A percentile compares a stretch with the other conserved stretches of the same genome.
Evolutionary conservation across 2,329 filamentous ascomycete genomes (phyloP).

Genomic region (Colletotrichum musae): DNA sequence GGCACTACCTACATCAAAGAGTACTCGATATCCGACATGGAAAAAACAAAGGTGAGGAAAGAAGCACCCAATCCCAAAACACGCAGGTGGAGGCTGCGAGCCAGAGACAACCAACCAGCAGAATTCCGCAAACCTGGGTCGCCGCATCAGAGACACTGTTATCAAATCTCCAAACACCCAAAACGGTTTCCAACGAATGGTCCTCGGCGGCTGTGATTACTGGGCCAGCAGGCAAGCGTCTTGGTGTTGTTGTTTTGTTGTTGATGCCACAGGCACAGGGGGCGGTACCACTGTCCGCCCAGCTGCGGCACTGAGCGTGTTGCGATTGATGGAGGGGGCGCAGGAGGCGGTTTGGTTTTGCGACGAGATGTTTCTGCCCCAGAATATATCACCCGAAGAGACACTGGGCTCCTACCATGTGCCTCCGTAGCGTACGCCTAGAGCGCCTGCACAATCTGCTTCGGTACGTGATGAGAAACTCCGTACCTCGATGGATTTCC

Average conservation of each 20-base stretch:
- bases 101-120: background rate
- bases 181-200: background rate
- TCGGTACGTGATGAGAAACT: background rate
- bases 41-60: slow-evolving; percentile 6
- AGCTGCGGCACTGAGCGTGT: background rate
- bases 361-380: background rate
- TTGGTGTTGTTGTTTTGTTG: background rate
- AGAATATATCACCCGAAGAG: background rate
- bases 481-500: background rate
- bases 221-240: background rate
- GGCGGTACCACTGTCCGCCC: background rate
- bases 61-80: background rate
- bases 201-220: background rate
- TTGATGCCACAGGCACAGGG: background rate
- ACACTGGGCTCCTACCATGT: background rate
- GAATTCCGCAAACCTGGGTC: background rate
- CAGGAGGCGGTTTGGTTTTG: background rate
- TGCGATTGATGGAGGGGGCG: background rate
- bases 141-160: background rate
- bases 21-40: background rate
- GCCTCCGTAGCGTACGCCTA: background rate
- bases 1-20: too few relatives aligned
- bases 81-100: background rate
- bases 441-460: background rate
- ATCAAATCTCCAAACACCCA: background rate